These are phyloP conservation scores for Ophioceras dolichostomum DNA, from an alignment of 2,329 filamentous ascomycete species.

Conservation along the genomic window DNA sequence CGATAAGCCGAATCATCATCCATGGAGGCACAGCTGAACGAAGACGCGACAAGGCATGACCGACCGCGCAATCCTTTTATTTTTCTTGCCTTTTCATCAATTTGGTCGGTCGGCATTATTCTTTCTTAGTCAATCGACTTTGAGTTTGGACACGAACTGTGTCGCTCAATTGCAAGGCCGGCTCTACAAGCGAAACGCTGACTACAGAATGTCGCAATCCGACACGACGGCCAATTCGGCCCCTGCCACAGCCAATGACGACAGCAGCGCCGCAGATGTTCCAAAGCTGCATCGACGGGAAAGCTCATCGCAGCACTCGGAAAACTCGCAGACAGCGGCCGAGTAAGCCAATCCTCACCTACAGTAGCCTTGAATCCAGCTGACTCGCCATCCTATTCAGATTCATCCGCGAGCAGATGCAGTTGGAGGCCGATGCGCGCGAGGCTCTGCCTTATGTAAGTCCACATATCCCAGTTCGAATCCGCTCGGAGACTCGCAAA, in stretches of 20 bases:
- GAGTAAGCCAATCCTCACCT: slow-evolving; percentile 47
- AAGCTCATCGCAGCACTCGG: slow-evolving; percentile 49
- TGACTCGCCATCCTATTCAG: slow-evolving; percentile 24
- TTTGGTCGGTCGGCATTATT: too few species aligned
- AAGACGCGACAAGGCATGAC: too few species aligned
- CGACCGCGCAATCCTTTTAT: too few species aligned
- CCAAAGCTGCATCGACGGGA: slow-evolving; percentile 30
- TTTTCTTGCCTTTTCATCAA: too few species aligned
- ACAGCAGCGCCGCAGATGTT: slow-evolving; percentile 29
- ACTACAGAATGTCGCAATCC: slow-evolving; percentile 2
- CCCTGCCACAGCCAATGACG: slow-evolving; percentile 22
- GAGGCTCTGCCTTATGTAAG: slow-evolving; percentile 86
- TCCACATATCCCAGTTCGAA: neutral
- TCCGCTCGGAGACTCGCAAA: neutral
- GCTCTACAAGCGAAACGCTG: too few species aligned
- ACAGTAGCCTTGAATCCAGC: slow-evolving; percentile 1
- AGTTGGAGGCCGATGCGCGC: slow-evolving; percentile 86
- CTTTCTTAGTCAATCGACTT: too few species aligned
- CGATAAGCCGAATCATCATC: too few species aligned
- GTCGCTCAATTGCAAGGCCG: too few species aligned
- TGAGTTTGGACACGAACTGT: too few species aligned
- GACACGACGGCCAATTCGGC: slow-evolving; percentile 8
- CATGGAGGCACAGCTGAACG: too few species aligned
- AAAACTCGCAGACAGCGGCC: slow-evolving; percentile 59
- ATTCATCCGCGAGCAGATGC: slow-evolving; percentile 80